Base-by-base conservation (phyloP, 108 stramenopile species). In the Cyclostephanos tholiformis region DNA sequence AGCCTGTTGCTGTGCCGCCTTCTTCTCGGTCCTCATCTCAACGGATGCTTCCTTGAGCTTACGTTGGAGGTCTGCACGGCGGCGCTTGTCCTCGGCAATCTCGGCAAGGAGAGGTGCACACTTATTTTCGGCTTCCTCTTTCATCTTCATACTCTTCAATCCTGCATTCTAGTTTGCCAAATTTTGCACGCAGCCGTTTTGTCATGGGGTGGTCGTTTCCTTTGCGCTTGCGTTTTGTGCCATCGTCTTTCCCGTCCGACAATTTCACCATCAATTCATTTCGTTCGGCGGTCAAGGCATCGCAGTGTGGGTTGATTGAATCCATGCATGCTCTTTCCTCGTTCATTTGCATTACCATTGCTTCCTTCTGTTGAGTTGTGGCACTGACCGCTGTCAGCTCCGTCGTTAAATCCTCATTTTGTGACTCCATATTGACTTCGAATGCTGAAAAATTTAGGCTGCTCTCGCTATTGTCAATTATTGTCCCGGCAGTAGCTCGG, bases 331-430 rank as follows among this genome's bases (percentile, higher is more conserved):
- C 80, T 32, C 84, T 52, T 63, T 89, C 88, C 53, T 78, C 71
- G 11, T 73, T 67, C 26, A 83, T 80, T 35, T 82, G 76, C 8
- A 51, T 36, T 16, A 79, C 63, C 83, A 86, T 86, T 12, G 70
- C 81, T 64, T 89, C 86, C 75, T 89, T 89, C 64, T 82, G 72
- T 32, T 84, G 81, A 49, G 86, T 89, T 8, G 66, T 66, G 29
- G 72, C 84, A 57, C 67, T 79, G 32, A 89, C 78, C 10, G 71
- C 71, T 14, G 82, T 65, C 12, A 89, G 82, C 60, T 86, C 85
- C 0, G 81, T 74, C 8, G 85, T 75, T 62, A 86, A 52, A 11
- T 72, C 44, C 51, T 79, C 80, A 1, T 80, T 85, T 23, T 68
- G 35, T 10, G 56, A 68, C 17, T 76, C 41, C 26, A 76, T 71